Base-by-base conservation (phyloP, 108 stramenopile genomes). In the Nitzschia palea region DNA sequence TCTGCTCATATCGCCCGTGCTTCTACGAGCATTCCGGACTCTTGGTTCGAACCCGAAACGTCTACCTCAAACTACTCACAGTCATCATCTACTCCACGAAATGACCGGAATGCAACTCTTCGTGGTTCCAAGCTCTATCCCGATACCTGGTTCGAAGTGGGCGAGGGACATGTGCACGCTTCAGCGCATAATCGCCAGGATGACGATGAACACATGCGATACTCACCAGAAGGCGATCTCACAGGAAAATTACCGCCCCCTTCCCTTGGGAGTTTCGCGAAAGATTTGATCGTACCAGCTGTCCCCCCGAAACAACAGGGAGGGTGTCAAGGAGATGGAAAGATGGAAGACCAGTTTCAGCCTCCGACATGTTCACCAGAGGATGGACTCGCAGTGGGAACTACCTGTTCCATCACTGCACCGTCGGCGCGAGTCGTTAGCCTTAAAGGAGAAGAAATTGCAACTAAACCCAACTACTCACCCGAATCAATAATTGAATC, bases 31-130 rank as follows among this genome's bases (percentile, higher is more conserved):
- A 34, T 40, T 23, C 59, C 59, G 8, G 59, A 60, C 36, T 25
- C 36, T 40, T 60, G 59, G 59, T 60, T 60, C 54, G 54, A 55
- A 20, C 30, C 30, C 9, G 54, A 55, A 10, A 29, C 9, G 40
- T 12, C 40, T 42, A 42, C 40, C 9, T 9, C 12, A 12, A 14
- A 42, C 14, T 42, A 9, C 14, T 42, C 40, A 14, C 10, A 40
- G 22, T 48, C 18, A 18, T 48, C 47, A 8, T 20, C 4, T 20
- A 48, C 47, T 48, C 47, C 47, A 5, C 47, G 18, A 4, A 48
- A 20, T 20, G 4, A 48, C 9, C 8, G 18, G 22, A 48, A 18
- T 18, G 18, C 15, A 48, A 20, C 18, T 48, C 47, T 20, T 4
- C 9, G 37, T 14, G 37, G 37, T 14, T 40, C 37, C 14, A 48